Evolutionary conservation across 495 filamentous ascomycete genomes (phyloP).

Genomic region (Cairneyella variabilis): DNA sequence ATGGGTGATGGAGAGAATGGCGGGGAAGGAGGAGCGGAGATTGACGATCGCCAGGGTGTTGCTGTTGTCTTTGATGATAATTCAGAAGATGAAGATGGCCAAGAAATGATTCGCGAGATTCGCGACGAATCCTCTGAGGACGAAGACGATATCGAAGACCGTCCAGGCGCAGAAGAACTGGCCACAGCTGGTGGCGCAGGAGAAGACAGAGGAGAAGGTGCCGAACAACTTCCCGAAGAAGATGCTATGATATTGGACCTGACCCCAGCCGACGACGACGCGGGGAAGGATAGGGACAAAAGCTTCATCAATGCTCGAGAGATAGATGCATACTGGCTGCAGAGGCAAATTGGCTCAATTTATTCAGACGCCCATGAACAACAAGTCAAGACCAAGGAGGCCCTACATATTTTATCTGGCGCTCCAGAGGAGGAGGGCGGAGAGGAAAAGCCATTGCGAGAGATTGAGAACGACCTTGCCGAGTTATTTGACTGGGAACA

Average conservation of each 20-base stretch:
- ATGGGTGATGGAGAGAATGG: constrained; percentile 67
- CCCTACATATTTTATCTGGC: constrained; percentile 74
- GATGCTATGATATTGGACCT: constrained; percentile 84
- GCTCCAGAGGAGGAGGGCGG: constrained; percentile 65
- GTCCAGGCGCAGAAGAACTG: constrained; percentile 43
- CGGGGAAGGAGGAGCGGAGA: constrained; percentile 50
- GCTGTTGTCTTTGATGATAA: constrained; percentile 95
- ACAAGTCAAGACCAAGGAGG: constrained; percentile 80
- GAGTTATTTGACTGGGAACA: constrained; percentile 97
- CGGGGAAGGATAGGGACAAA: constrained; percentile 46
- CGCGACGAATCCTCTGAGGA: constrained; percentile 82
- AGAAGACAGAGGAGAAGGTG: constrained; percentile 49
- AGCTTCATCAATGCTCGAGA: constrained; percentile 71
- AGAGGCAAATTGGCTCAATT: constrained; percentile 81
- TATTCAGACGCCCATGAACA: constrained; percentile 89
- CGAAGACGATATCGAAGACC: constrained; percentile 49
- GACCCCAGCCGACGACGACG: constrained; percentile 26
- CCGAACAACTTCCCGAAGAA: constrained; percentile 43
- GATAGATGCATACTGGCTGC: constrained; percentile 97
- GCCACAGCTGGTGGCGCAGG: constrained; percentile 50
- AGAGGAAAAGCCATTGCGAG: constrained; percentile 75
- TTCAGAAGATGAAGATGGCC: constrained; percentile 84
- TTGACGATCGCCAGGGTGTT: constrained; percentile 93
- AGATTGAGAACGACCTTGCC: constrained; percentile 98
- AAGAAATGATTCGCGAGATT: constrained; percentile 70